Base-by-base conservation (phyloP, 371 early-diverging fungal genomes). In the Scutellospora calospora region DNA sequence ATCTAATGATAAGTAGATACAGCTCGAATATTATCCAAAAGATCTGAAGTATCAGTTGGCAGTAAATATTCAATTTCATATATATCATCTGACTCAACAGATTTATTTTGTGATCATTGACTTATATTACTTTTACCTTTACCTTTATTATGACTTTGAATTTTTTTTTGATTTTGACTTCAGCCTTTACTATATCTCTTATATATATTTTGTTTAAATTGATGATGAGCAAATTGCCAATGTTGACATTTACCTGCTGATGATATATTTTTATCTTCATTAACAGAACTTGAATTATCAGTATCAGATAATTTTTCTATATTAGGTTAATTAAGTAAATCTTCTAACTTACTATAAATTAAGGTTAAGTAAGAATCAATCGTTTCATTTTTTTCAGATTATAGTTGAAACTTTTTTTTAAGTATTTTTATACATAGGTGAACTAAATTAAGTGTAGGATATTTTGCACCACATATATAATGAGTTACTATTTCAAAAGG, bases 401-500 rank as follows among this genome's bases (percentile, higher is more conserved):
- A 1, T 33, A 2, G 18, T 33, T 27, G 18, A 65, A 65, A 63
- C 0, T 20, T 63, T 20, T 31, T 31, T 63, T 63, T 63, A 14
- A 65, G 20, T 16, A 65, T 18, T 31, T 65, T 11, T 20, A 65
- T 65, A 65, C 16, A 65, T 33, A 18, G 38, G 31, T 65, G 16
- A 33, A 65, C 35, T 18, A 65, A 20, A 65, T 35, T 65, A 33
- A 65, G 35, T 14, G 18, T 65, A 31, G 20, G 18, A 65, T 65
- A 65, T 65, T 27, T 33, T 12, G 65, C 33, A 2, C 31, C 35
- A 6, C 31, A 65, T 33, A 65, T 12, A 31, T 5, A 0, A 18
- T 8, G 18, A 31, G 65, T 65, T 65, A 65, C 33, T 18, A 16
- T 65, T 65, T 65, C 65, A 65, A 65, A 65, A 31, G 65, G 38